Base-by-base conservation (phyloP, 768 basidiomycete genomes). In the Cystofilobasidium capitatum region DNA sequence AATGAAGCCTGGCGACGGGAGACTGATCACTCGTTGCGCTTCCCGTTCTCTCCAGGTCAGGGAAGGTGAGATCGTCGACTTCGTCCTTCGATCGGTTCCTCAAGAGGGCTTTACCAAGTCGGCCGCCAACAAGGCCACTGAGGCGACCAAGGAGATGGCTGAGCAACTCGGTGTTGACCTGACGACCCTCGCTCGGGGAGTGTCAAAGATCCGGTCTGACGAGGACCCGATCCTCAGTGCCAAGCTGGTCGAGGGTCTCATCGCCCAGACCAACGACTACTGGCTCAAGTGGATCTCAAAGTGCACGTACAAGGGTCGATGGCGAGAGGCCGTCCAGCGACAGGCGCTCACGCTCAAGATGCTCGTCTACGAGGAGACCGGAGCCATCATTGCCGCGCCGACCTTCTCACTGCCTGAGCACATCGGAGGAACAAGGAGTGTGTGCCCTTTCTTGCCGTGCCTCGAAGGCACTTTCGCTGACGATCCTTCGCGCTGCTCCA, bases 351-450 rank as follows among this genome's bases (percentile, higher is more conserved):
- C 91, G 0, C 80, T 97, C 70, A 98, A 98, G 78, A 82, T 96
- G 65, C 81, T 97, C 69, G 91, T 92, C 54, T 97, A 65, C 64
- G 70, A 69, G 62, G 68, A 69, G 33, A 65, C 74, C 81, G 90
- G 92, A 29, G 92, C 93, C 1, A 88, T 96, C 58, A 87, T 97
- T 10, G 66, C 94, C 0, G 91, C 90, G 70, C 91, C 94, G 0
- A 97, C 93, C 0, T 97, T 98, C 78, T 90, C 89, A 70, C 79
- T 97, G 14, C 93, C 93, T 0, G 93, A 96, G 75, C 87, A 85
- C 70, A 88, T 96, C 37, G 92, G 92, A 0, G 92, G 92, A 0
- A 85, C 85, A 0, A 80, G 92, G 64, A 94, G n/a, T n/a, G n/a
- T 14, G 13, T 42, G 37, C 8, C 39, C 17, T 63, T 16, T 22